Evolutionary conservation across 768 basidiomycete species (phyloP).

Genomic region (Cystobasidium tubakii): DNA sequence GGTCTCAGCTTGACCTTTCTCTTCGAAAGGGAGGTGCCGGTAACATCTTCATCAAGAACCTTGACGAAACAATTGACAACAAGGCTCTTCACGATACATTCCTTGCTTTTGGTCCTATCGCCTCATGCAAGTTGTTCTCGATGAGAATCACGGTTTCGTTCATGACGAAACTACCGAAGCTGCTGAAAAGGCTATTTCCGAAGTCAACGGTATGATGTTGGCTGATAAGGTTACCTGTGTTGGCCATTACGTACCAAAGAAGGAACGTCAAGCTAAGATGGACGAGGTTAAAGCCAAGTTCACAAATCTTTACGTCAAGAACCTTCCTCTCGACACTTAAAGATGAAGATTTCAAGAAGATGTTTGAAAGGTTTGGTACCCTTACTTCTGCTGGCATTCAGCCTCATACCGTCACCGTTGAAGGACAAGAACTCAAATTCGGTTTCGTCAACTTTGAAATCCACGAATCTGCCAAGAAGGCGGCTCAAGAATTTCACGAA

Average conservation of each 20-base stretch:
- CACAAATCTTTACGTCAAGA: slow-evolving; percentile 98
- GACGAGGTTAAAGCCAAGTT: slow-evolving; percentile 96
- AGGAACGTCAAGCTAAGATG: slow-evolving; percentile 96
- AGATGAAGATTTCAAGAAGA: slow-evolving; percentile 74
- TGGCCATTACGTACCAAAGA: slow-evolving; percentile 93
- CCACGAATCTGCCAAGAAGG: slow-evolving; percentile 85
- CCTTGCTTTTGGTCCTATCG: slow-evolving; percentile 94
- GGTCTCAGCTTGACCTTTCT: slow-evolving; percentile 99
- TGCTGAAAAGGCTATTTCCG: slow-evolving; percentile 90
- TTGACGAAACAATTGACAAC: slow-evolving; percentile 65
- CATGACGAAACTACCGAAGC: slow-evolving; percentile 98
- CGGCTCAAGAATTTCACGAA: slow-evolving; percentile 85
- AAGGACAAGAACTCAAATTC: slow-evolving; percentile 90
- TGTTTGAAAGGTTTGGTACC: slow-evolving; percentile 69
- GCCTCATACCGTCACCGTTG: slow-evolving; percentile 58
- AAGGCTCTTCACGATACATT: slow-evolving; percentile 99
- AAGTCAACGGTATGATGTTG: slow-evolving; percentile 96
- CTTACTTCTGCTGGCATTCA: slow-evolving; percentile 86
- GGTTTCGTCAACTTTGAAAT: slow-evolving; percentile 94
- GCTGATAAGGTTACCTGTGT: slow-evolving; percentile 99
- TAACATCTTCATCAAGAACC: slow-evolving; percentile 99
- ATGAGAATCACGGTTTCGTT: slow-evolving; percentile 96
- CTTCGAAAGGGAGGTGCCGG: slow-evolving; percentile 99
- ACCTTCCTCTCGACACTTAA: slow-evolving; percentile 76
- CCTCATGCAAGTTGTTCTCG: slow-evolving; percentile 99